Percentiles rank a stretch among this genome's conserved stretches.
Conservation (phyloP, 305 asterid genomes). For the Rubia balearica region DNA sequence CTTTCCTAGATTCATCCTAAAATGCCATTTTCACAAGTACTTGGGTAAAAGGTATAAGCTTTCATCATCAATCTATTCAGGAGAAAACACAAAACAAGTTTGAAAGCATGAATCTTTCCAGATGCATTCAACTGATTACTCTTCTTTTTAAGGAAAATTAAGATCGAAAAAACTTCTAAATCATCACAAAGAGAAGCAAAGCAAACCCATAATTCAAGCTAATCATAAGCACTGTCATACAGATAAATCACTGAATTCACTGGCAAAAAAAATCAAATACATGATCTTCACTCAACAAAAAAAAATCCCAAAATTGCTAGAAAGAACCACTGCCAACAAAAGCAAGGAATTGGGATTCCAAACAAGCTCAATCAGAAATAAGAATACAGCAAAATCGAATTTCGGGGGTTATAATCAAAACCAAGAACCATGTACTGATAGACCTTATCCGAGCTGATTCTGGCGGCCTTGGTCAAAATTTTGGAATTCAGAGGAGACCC, state of each 20-base stretch:
- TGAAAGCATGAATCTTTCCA: neutral
- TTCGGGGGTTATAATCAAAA: neutral
- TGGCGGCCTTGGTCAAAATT: conserved; percentile 1
- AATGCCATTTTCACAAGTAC: neutral
- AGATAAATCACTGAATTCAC: too few species aligned
- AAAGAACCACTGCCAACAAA: conserved; percentile 7
- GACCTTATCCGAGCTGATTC: conserved; percentile 8
- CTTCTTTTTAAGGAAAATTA: neutral
- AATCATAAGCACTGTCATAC: too few species aligned
- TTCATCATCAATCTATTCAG: neutral
- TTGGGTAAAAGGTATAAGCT: neutral
- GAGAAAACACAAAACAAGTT: neutral
- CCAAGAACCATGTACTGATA: conserved; percentile 12
- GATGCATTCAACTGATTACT: neutral
- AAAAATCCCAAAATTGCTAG: neutral
- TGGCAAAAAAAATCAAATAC: neutral
- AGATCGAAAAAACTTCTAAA: neutral
- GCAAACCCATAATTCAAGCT: too few species aligned
- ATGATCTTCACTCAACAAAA: neutral
- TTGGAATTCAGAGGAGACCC: conserved; percentile 14
- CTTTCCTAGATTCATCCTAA: neutral
- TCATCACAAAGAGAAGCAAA: neutral
- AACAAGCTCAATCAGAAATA: neutral
- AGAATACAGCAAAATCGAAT: neutral
- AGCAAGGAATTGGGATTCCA: neutral